These are phyloP conservation scores for Arctium minus DNA, from an alignment of 129 eudicot genomes.

Conservation along the genomic window DNA sequence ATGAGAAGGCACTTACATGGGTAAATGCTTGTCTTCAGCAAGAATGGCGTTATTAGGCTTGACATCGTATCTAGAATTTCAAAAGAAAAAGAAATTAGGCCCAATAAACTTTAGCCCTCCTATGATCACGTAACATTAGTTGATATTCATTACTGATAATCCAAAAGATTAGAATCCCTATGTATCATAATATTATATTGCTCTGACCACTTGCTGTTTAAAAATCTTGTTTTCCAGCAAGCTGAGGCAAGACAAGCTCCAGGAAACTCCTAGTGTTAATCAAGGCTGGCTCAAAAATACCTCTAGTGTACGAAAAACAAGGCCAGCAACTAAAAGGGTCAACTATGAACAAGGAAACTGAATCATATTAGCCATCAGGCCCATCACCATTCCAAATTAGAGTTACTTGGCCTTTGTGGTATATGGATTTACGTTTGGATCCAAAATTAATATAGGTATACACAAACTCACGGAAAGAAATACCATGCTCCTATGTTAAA, in stretches of 20 bases:
- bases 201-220: not conserved
- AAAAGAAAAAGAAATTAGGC: not conserved
- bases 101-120: not conserved
- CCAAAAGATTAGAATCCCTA: not conserved
- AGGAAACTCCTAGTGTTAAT: not conserved
- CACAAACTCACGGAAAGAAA: not conserved
- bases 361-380: not conserved
- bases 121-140: not conserved
- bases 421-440: not conserved
- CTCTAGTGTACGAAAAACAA: not conserved
- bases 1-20: conserved; percentile 55
- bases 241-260: not conserved
- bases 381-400: not conserved
- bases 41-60: conserved; percentile 84
- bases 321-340: not conserved
- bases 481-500: not conserved
- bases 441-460: not conserved
- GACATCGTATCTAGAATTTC: conserved; percentile 55
- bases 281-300: not conserved
- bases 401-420: not conserved
- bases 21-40: conserved; percentile 92
- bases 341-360: not conserved
- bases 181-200: not conserved
- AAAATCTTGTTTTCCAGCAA: not conserved
- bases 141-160: not conserved